Conservation (phyloP, 495 filamentous ascomycete genomes). For the Penicillium odoratum region DNA sequence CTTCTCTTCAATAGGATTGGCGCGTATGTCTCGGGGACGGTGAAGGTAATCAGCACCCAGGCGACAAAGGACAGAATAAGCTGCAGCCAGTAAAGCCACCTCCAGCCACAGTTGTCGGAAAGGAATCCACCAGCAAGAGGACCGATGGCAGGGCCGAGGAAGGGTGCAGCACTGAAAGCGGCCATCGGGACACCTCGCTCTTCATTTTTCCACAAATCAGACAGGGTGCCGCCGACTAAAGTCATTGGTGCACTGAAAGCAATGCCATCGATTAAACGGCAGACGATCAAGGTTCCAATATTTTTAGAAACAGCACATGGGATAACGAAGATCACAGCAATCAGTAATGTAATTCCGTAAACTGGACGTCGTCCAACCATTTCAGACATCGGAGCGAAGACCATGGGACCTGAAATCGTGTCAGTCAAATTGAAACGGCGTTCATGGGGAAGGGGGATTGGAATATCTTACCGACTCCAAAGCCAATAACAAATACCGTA, state of each 20-base stretch:
- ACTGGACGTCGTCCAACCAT: slow-evolving; percentile 67
- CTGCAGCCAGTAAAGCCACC: slow-evolving; percentile 86
- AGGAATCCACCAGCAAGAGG: slow-evolving; percentile 78
- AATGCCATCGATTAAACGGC: slow-evolving; percentile 73
- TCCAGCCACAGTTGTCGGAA: slow-evolving; percentile 67
- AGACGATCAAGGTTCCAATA: slow-evolving; percentile 71
- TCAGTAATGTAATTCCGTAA: slow-evolving; percentile 53
- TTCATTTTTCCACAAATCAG: slow-evolving; percentile 81
- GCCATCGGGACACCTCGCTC: slow-evolving; percentile 84
- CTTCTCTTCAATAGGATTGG: slow-evolving; percentile 66
- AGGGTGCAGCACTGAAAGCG: slow-evolving; percentile 78
- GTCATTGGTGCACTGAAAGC: slow-evolving; percentile 85
- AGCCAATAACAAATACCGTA: slow-evolving; percentile 76
- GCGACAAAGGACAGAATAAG: slow-evolving; percentile 66
- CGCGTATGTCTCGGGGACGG: slow-evolving; percentile 78
- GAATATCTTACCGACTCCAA: slow-evolving; percentile 61
- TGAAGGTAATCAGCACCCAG: slow-evolving; percentile 73
- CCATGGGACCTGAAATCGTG: slow-evolving; percentile 60
- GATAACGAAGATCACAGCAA: slow-evolving; percentile 75
- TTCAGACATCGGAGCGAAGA: slow-evolving; percentile 76
- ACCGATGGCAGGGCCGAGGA: slow-evolving; percentile 71
- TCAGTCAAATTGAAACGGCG: slow-evolving; percentile 15
- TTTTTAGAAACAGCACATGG: slow-evolving; percentile 75
- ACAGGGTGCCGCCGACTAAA: slow-evolving; percentile 73
- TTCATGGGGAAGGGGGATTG: not conserved